Conservation (phyloP, 2,329 filamentous ascomycete genomes). For the Diaporthe ampelina region DNA sequence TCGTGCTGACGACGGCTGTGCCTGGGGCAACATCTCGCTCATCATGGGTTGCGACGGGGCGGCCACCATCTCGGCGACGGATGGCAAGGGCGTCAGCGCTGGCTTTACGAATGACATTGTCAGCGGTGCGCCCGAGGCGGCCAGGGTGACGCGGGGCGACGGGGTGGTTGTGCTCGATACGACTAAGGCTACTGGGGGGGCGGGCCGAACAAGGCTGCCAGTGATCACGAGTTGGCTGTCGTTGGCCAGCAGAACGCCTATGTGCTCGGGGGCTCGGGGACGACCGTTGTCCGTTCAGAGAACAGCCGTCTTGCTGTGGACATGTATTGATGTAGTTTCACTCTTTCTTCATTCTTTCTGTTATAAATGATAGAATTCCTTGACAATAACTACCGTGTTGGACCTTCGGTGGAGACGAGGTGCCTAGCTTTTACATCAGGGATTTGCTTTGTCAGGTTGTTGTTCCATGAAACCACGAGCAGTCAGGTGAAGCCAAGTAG, state of each 20-base stretch:
- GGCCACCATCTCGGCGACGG: conserved; percentile 53
- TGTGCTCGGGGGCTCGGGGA: conserved; percentile 49
- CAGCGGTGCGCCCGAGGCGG: conserved; percentile 49
- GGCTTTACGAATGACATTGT: conserved; percentile 49
- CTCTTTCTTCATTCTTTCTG: background rate
- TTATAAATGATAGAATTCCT: background rate
- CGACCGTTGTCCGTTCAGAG: conserved; percentile 14
- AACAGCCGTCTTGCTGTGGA: conserved; percentile 17
- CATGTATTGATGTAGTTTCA: background rate
- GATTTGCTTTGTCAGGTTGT: background rate
- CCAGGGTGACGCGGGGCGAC: conserved; percentile 50
- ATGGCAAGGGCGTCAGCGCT: conserved; percentile 52
- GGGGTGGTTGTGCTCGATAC: conserved; percentile 51
- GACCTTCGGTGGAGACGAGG: background rate
- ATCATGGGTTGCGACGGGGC: conserved; percentile 56
- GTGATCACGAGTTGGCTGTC: conserved; percentile 50
- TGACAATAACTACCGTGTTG: background rate
- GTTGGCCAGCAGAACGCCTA: conserved; percentile 52
- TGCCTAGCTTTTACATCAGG: background rate
- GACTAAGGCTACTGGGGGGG: conserved; percentile 56
- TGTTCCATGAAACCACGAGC: background rate
- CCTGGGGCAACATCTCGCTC: conserved; percentile 55
- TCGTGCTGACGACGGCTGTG: conserved; percentile 51
- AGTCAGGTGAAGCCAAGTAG: background rate
- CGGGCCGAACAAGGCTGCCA: conserved; percentile 53